These are phyloP conservation scores for Kwoniella heveanensis DNA, from an alignment of 768 basidiomycete species.

Conservation along the genomic window DNA sequence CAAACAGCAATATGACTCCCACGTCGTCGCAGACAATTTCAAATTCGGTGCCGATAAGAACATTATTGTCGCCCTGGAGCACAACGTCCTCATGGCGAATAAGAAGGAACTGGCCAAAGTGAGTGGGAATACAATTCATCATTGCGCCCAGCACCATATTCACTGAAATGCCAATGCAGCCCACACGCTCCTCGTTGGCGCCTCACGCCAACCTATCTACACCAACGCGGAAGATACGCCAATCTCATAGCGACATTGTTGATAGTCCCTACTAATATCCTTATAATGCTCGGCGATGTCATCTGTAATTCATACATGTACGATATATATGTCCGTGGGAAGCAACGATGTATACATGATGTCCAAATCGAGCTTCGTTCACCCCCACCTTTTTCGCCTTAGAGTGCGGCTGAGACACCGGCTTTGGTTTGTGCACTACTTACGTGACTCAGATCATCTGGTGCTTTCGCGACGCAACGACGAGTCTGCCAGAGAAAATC, in stretches of 20 bases:
- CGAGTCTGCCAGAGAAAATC: too few relatives aligned
- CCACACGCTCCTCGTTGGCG: slow-evolving; percentile 39
- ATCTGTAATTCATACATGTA: neutral
- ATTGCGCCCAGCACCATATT: neutral
- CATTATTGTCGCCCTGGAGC: slow-evolving; percentile 92
- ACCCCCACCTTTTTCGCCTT: too few relatives aligned
- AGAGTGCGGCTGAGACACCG: too few relatives aligned
- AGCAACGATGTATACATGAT: too few relatives aligned
- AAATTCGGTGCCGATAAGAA: slow-evolving; percentile 96
- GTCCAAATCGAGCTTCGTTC: too few relatives aligned
- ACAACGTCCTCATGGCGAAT: slow-evolving; percentile 89
- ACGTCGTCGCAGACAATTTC: slow-evolving; percentile 96
- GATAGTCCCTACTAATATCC: slow-evolving; percentile 39
- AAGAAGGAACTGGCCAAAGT: slow-evolving; percentile 89
- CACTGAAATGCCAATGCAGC: slow-evolving; percentile 13
- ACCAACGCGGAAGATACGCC: slow-evolving; percentile 37
- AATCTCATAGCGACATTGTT: slow-evolving; percentile 46
- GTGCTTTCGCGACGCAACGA: too few relatives aligned
- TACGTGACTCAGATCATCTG: too few relatives aligned
- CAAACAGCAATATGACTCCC: slow-evolving; percentile 78
- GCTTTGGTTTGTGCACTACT: too few relatives aligned
- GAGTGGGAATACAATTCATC: slow-evolving; percentile 53
- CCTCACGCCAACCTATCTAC: slow-evolving; percentile 39
- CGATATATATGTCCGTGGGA: neutral
- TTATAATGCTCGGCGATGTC: neutral